phyloP scores from a whole-genome alignment of 306 rosid genomes.

The Ormosia semicastrata region DNA sequence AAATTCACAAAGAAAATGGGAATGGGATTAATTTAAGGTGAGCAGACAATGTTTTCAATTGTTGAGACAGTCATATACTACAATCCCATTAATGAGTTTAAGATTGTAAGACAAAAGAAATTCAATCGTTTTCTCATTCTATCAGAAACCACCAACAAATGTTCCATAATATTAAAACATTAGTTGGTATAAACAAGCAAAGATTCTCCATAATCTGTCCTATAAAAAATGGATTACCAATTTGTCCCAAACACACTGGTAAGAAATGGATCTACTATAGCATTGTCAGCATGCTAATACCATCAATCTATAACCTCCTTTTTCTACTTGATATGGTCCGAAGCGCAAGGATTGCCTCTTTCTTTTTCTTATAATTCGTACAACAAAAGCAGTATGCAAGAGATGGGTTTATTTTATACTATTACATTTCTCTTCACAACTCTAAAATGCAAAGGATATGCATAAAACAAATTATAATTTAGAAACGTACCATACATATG shows the following conservation, averaged over 20 bases:
- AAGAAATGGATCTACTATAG: background rate
- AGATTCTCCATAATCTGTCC: background rate
- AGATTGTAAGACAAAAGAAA: background rate
- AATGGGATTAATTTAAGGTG: background rate
- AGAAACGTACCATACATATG: slow-evolving; percentile 76
- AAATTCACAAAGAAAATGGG: background rate
- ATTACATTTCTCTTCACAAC: background rate
- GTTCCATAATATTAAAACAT: background rate
- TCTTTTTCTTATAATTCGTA: background rate
- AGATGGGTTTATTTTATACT: background rate
- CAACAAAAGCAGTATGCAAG: background rate
- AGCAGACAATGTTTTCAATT: slow-evolving; percentile 7
- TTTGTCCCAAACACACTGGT: slow-evolving; percentile 5
- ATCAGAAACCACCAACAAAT: background rate
- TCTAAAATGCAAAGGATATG: slow-evolving; percentile 14
- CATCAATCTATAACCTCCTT: slow-evolving; percentile 2
- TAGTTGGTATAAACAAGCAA: background rate
- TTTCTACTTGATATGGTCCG: background rate
- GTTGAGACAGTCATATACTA: background rate
- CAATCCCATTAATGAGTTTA: slow-evolving; percentile 1
- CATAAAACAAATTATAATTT: background rate
- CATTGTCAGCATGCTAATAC: background rate
- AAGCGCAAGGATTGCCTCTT: background rate
- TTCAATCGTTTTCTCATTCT: background rate
- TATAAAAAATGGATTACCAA: background rate